Conservation (phyloP, 2,329 filamentous ascomycete species). For the Myriosclerotinia curreyana region DNA sequence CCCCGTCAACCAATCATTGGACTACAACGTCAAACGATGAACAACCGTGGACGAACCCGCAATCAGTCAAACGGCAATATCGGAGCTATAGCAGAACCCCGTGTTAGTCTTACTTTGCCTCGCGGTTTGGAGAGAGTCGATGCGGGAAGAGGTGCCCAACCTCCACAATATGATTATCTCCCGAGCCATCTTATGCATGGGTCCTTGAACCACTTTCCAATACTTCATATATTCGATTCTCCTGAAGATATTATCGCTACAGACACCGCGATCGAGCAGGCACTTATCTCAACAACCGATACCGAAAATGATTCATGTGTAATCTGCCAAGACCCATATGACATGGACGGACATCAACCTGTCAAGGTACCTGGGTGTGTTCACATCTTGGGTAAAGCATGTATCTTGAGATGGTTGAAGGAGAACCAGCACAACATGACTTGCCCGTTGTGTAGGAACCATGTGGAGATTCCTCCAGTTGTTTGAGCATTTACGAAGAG, state of each 20-base stretch:
- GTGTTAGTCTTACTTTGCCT: not conserved
- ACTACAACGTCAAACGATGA: not conserved
- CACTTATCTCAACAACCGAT: not conserved
- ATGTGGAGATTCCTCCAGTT: not conserved
- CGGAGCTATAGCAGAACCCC: not conserved
- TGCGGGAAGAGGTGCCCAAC: no score
- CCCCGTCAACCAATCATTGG: no score
- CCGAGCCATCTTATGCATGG: no score
- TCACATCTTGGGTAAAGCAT: not conserved
- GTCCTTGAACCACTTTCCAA: no score
- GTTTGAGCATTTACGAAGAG: not conserved
- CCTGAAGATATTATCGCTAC: no score
- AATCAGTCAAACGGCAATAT: not conserved
- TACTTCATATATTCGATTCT: no score
- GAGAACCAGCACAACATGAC: not conserved
- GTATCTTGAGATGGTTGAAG: not conserved
- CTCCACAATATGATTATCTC: no score
- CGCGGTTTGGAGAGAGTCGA: not conserved
- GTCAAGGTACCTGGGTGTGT: not conserved
- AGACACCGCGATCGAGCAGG: not conserved
- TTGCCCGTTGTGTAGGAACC: not conserved
- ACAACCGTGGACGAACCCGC: not conserved
- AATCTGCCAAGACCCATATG: not conserved
- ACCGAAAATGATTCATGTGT: not conserved
- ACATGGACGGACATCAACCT: not conserved